These are phyloP conservation scores for Saturnispora mendoncae DNA, from an alignment of 805 yeast species.

Conservation along the genomic window DNA sequence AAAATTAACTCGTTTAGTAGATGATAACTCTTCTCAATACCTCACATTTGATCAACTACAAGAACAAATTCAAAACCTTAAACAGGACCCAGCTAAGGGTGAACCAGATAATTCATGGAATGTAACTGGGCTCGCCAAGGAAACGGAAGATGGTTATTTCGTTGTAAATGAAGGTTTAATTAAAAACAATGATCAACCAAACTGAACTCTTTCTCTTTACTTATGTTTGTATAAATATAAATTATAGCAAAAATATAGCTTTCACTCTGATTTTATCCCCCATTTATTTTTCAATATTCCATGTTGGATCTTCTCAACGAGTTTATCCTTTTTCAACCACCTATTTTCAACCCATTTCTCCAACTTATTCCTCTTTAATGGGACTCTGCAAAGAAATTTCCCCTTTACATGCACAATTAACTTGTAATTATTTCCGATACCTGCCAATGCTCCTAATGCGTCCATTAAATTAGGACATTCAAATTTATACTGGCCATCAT, in stretches of 20 bases:
- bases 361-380: conserved; percentile 42
- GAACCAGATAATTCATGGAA: conserved; percentile 37
- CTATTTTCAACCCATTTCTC: conserved; percentile 69
- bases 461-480: conserved; percentile 31
- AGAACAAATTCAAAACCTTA: conserved; percentile 17
- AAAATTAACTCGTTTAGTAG: conserved; percentile 22
- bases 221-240: no score
- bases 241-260: no score
- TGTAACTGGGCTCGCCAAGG: conserved; percentile 28
- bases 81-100: conserved; percentile 29
- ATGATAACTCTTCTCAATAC: conserved; percentile 17
- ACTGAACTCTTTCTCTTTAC: no score
- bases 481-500: conserved; percentile 19
- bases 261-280: no score
- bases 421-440: conserved; percentile 21
- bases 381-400: conserved; percentile 39
- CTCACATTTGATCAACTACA: conserved; percentile 28
- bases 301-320: conserved; percentile 33
- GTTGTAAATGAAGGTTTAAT: conserved; percentile 39
- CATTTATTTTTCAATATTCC: conserved; percentile 10
- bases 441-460: conserved; percentile 29
- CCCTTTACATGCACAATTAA: conserved; percentile 41
- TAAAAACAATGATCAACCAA: no score
- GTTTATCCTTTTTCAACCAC: conserved; percentile 65
- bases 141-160: conserved; percentile 32